phyloP scores from a whole-genome alignment of 768 basidiomycete species.

The Sarcomyxa edulis region DNA sequence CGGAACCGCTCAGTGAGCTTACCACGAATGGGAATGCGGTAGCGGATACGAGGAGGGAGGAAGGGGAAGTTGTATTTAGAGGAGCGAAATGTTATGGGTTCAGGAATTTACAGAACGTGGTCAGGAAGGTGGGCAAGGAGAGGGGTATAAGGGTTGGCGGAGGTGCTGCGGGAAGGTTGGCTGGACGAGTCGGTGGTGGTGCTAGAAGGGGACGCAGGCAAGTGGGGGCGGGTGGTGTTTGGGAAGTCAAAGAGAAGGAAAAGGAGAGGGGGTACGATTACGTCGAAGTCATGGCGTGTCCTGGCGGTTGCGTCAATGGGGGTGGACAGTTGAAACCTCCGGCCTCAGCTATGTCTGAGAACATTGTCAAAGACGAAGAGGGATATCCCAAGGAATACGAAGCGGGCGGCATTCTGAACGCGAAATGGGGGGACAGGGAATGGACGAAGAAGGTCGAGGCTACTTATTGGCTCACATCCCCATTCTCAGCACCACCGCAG shows the following conservation, averaged over 20 bases:
- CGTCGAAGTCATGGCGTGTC: conserved; percentile 99
- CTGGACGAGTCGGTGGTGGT: conserved; percentile 22
- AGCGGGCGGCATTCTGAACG: conserved; percentile 32
- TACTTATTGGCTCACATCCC: conserved; percentile 64
- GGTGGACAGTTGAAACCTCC: conserved; percentile 75
- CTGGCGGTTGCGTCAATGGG: conserved; percentile 94
- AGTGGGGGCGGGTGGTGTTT: conserved; percentile 16
- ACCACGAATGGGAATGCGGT: conserved; percentile 5
- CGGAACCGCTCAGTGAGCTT: background rate
- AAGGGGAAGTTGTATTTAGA: conserved; percentile 71
- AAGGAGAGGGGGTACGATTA: conserved; percentile 69
- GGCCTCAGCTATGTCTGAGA: conserved; percentile 9
- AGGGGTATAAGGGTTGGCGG: conserved; percentile 65
- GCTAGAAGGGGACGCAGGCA: conserved; percentile 26
- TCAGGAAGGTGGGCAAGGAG: conserved; percentile 87
- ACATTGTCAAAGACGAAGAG: conserved; percentile 41
- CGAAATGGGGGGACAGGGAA: conserved; percentile 77
- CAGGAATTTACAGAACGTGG: conserved; percentile 94
- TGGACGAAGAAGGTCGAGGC: conserved; percentile 81
- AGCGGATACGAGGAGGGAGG: conserved; percentile 27
- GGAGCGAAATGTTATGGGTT: conserved; percentile 98
- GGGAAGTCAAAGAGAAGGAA: conserved; percentile 25
- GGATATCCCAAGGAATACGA: conserved; percentile 37
- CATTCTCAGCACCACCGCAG: conserved; percentile 3
- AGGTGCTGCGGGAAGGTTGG: conserved; percentile 58